Base-by-base conservation (phyloP, 1,284 basidiomycete genomes). In the Mycosarcoma mackinlayi region DNA sequence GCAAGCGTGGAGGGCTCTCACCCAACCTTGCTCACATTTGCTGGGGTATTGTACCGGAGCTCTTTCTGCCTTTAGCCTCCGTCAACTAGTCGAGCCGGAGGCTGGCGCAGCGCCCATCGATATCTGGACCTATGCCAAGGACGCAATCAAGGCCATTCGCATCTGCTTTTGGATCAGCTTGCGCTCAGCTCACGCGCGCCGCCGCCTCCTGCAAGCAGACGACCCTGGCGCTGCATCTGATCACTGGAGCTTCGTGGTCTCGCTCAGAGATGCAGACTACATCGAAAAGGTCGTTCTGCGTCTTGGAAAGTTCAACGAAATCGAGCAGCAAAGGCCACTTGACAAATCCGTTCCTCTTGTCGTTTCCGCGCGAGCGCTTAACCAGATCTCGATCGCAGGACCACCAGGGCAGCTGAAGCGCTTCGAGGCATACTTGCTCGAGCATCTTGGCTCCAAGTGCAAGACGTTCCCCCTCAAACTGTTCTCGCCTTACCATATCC, bases 1-100 rank as follows among this genome's bases (percentile, higher is more conserved):
- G 25, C 33, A 42, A 21, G 62, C 50, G 19, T 66, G 61, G 62
- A 49, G 24, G 25, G 62, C 54, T 25, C 24, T 66, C 4, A 7
- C 48, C 10, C 35, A 47, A 19, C 58, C 49, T 5, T 37, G 45
- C 27, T 50, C 62, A 3, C 61, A 66, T 24, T 41, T 71, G 23
- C 50, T 71, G 6, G 68, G 68, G 25, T 66, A 66, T 47, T 71
- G 68, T 28, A 71, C 68, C 3, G 67, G 67, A 6, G 50, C 52
- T 6, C 46, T 70, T 4, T 61, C 67, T 11, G 57, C 67, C 24
- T 65, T 54, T n/a, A 30, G 47, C 9, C 13, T 51, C 16, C 62
- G 59, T 37, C 31, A 38, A 16, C 16, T 61, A 19, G 28, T 33
- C 14, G 48, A 67, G 30, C 28, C 33, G 2, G 35, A 19, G 3